Conservation (phyloP, 192 early-diverging fungal species). For the Coemansia pectinata region DNA sequence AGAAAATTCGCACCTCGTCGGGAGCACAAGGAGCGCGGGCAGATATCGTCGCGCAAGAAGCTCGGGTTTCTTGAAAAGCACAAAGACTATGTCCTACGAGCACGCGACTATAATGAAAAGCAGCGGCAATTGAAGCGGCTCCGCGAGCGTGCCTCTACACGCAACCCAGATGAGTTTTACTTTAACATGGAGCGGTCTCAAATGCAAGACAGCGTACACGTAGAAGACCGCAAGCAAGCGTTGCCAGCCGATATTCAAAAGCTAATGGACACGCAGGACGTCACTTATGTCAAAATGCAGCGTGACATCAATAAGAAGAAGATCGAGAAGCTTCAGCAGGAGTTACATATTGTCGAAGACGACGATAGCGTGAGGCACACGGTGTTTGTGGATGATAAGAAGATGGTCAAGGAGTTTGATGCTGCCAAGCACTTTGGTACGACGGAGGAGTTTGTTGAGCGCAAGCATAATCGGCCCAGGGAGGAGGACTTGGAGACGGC, state of each 20-base stretch:
- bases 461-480: conserved; percentile 82
- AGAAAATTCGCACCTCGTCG: conserved; percentile 84
- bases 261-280: conserved; percentile 91
- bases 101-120: conserved; percentile 85
- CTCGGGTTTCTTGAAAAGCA: conserved; percentile 93
- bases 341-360: conserved; percentile 65
- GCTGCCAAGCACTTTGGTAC: conserved; percentile 83
- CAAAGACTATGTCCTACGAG: conserved; percentile 97
- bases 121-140: conserved; percentile 83
- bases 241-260: conserved; percentile 75
- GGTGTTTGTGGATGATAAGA: conserved; percentile 75
- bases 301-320: conserved; percentile 64
- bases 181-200: conserved; percentile 91
- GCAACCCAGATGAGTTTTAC: conserved; percentile 99
- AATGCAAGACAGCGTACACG: conserved; percentile 83
- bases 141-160: conserved; percentile 78
- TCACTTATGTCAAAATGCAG: conserved; percentile 83
- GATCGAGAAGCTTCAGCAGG: conserved; percentile 73
- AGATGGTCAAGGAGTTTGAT: conserved; percentile 72
- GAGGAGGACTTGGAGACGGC: conserved; percentile 56
- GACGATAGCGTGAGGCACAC: conserved; percentile 61
- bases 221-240: conserved; percentile 69
- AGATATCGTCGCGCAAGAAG: conserved; percentile 62
- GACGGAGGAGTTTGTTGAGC: conserved; percentile 69
- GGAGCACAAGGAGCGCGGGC: conserved; percentile 88